Evolutionary conservation across 2,329 filamentous ascomycete species (phyloP), one percentile per base, ranked within the genome.

Genomic region (Pseudocercospora macadamiae): DNA sequence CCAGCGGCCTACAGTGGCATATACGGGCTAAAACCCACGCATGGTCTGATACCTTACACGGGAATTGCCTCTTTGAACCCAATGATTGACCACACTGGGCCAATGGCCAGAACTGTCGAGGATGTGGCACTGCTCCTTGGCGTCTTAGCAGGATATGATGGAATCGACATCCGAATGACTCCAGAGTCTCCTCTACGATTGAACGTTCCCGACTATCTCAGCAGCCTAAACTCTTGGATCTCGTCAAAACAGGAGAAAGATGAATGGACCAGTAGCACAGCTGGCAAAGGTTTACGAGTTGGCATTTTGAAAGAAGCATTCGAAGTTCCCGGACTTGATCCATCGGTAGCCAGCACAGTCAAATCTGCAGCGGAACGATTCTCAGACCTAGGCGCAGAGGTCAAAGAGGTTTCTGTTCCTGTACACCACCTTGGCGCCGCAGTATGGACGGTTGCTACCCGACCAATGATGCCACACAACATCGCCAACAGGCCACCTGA

Each of bases 21-120:
- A 21, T 96, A 89, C 74, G 91, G 91, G 1, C 81, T 96, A 60
- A 96, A 96, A 74, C 80, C 90, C 1, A 88, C 85, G 0, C 89
- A 95, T 70, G 84, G 88, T n/a, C 58, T 80, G 4, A 69, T 80
- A 0, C 79, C 79, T 1, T 80, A 80, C 58, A 80, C 77, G 0
- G 78, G 77, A 0, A 75, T 75, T 14, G 71, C 71, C 4, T 69
- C 71, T 3, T 68, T 79, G 59, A 64, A 73, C 16, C 73, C 78
- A 0, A 75, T 77, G 66, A 77, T 79, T 44, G 79, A 81, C 62
- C 77, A 80, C 61, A 64, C 76, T 4, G 78, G 78, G 1, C 79
- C 78, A 1, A 76, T 81, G 63, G 74, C 77, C 0, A 60, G 70
- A 19, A 75, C 59, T 1, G 62, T 80, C 1, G 72, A 77, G 23